Base-by-base conservation (phyloP, 495 filamentous ascomycete genomes). In the Neurospora sp. region DNA sequence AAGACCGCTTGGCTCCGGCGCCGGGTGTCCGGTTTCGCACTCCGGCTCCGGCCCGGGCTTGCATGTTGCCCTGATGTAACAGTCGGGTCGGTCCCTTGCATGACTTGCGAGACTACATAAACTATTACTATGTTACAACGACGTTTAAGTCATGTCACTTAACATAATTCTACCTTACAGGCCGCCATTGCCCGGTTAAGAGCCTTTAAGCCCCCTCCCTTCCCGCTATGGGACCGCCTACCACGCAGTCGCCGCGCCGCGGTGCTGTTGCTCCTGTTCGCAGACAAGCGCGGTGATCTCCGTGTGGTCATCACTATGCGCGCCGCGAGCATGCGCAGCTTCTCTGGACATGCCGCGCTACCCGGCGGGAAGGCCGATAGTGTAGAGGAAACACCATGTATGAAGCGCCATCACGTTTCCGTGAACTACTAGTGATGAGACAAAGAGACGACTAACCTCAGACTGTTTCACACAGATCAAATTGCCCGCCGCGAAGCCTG, bases 291-390 rank as follows among this genome's bases (percentile, higher is more conserved):
- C 44, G 94, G 94, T 11, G 91, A 95, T 61, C 81, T 97, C 39
- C 84, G 90, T 53, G 90, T 96, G 10, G 93, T 97, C 22, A 87
- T 98, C 71, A 98, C 94, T 35, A 93, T 97, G 81, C 88, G 94
- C 73, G 91, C 93, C 39, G 88, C 89, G 71, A 91, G 87, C 44
- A 81, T 97, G 73, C 89, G 90, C 22, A 87, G 83, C 75, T 90
- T 88, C 76, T 85, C 84, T 3, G 84, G 94, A 27, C 93, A 97
- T 79, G 94, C 92, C 69, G 94, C 94, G 73, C 88, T 97, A 72
- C 94, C 94, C 1, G 94, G 94, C 42, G 94, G 93, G 80, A 89
- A 85, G 83, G 85, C 84, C 37, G 85, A 86, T 74, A 79, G 77
- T 9, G 65, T 84, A 7, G 76, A 81, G 8, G 86, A 88, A 72